Evolutionary conservation across 2,329 filamentous ascomycete genomes (phyloP).

Genomic region (Dothidotthia symphoricarpi): DNA sequence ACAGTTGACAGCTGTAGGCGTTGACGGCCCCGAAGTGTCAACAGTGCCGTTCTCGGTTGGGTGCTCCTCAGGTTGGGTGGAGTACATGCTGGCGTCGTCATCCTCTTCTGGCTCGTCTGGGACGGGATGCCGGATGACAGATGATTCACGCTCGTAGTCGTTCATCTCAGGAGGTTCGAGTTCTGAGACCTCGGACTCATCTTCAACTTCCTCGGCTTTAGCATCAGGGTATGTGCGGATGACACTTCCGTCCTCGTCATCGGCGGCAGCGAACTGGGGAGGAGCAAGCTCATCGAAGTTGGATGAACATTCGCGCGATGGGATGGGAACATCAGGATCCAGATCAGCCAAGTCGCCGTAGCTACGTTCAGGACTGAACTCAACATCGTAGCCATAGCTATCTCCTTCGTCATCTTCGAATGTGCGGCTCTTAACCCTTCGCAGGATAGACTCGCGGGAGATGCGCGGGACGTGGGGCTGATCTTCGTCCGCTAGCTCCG

Average conservation of each 20-base stretch:
- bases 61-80: slow-evolving; percentile 43
- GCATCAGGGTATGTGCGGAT: slow-evolving; percentile 63
- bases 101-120: slow-evolving; percentile 42
- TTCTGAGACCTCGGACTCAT: slow-evolving; percentile 24
- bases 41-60: slow-evolving; percentile 37
- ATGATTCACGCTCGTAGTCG: slow-evolving; percentile 49
- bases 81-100: slow-evolving; percentile 59
- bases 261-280: slow-evolving; percentile 60
- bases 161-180: slow-evolving; percentile 39
- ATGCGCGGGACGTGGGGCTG: slow-evolving; percentile 74
- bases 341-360: slow-evolving; percentile 55
- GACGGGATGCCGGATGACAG: slow-evolving; percentile 56
- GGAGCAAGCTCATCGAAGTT: slow-evolving; percentile 59
- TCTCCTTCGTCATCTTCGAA: slow-evolving; percentile 53
- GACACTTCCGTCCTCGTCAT: slow-evolving; percentile 50
- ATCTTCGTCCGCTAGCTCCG: slow-evolving; percentile 37
- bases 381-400: slow-evolving; percentile 37
- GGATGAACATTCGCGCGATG: slow-evolving; percentile 71
- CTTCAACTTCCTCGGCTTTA: slow-evolving; percentile 60
- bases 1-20: slow-evolving; percentile 42
- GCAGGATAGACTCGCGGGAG: slow-evolving; percentile 88
- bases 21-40: slow-evolving; percentile 47
- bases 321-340: slow-evolving; percentile 88
- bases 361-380: slow-evolving; percentile 58
- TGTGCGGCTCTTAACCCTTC: slow-evolving; percentile 70